Percentiles rank a stretch among this genome's conserved stretches.
These are phyloP conservation scores for Emergomyces orientalis DNA, from an alignment of 2,329 filamentous ascomycete genomes.

Conservation along the genomic window DNA sequence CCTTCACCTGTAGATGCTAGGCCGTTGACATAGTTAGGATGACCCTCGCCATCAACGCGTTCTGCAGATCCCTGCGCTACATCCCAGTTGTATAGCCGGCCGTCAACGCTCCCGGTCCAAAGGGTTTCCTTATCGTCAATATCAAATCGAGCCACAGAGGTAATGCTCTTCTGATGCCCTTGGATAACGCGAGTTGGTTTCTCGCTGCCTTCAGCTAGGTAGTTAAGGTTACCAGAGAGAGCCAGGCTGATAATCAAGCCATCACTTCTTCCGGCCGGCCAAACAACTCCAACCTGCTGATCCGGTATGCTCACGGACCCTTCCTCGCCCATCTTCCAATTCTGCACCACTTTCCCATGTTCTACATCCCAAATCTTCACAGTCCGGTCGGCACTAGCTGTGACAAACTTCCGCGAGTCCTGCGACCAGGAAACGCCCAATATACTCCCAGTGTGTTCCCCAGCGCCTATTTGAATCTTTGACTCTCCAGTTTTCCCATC, in stretches of 20 bases:
- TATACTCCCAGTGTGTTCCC: slow-evolving; percentile 85
- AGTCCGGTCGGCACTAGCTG: slow-evolving; percentile 87
- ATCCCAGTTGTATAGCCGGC: slow-evolving; percentile 79
- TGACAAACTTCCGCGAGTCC: slow-evolving; percentile 79
- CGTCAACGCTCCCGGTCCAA: slow-evolving; percentile 88
- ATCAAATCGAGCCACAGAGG: slow-evolving; percentile 55
- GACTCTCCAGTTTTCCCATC: slow-evolving; percentile 91
- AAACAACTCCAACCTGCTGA: slow-evolving; percentile 92
- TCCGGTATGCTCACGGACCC: slow-evolving; percentile 61
- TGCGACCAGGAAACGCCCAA: slow-evolving; percentile 84
- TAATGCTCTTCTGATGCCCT: slow-evolving; percentile 88
- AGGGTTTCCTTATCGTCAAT: slow-evolving; percentile 50
- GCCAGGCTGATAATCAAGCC: slow-evolving; percentile 84
- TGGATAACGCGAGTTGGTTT: slow-evolving; percentile 64
- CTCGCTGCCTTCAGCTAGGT: slow-evolving; percentile 63
- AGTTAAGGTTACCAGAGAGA: slow-evolving; percentile 80
- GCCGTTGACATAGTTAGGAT: slow-evolving; percentile 77
- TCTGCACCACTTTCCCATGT: slow-evolving; percentile 64
- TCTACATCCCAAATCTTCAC: slow-evolving; percentile 92
- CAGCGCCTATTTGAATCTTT: slow-evolving; percentile 57
- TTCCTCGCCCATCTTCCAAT: slow-evolving; percentile 75
- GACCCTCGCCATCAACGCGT: slow-evolving; percentile 66
- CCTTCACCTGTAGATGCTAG: slow-evolving; percentile 51
- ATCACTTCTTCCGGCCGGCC: slow-evolving; percentile 72
- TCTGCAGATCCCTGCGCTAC: slow-evolving; percentile 57